These are phyloP conservation scores for Sphagnum tenellum DNA, from an alignment of 225 moss, liverwort and hornwort genomes.

Conservation along the genomic window DNA sequence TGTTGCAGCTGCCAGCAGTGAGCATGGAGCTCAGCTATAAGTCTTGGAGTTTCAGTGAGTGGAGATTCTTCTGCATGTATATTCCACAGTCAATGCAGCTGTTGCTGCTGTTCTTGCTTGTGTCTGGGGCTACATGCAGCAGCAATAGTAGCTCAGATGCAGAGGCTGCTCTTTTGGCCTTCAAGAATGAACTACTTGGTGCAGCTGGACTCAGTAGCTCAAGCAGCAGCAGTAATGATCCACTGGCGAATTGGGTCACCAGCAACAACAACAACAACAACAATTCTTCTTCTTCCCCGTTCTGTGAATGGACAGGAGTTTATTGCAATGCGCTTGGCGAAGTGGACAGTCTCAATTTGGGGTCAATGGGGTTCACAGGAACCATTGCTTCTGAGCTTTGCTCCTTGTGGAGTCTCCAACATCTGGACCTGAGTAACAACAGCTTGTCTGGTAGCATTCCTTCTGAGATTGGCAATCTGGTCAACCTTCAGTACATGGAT, in stretches of 20 bases:
- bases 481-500: conserved; percentile 20
- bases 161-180: conserved; percentile 31
- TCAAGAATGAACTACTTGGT: conserved; percentile 38
- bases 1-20: too few relatives aligned
- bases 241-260: conserved; percentile 18
- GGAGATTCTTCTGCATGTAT: too few relatives aligned
- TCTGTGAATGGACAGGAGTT: conserved; percentile 56
- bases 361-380: conserved; percentile 15
- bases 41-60: too few relatives aligned
- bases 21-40: too few relatives aligned
- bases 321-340: conserved; percentile 21
- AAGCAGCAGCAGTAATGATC: not conserved
- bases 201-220: not conserved
- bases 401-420: conserved; percentile 32
- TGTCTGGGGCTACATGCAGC: too few relatives aligned
- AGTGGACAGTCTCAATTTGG: conserved; percentile 28
- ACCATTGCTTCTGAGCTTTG: conserved; percentile 31
- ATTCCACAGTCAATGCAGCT: too few relatives aligned
- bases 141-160: conserved; percentile 3
- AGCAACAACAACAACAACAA: too few relatives aligned
- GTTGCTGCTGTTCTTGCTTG: too few relatives aligned
- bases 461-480: conserved; percentile 20
- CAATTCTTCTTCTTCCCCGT: conserved; percentile 2
- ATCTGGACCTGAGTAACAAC: conserved; percentile 37
- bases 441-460: conserved; percentile 25